Evolutionary conservation across 2,329 filamentous ascomycete species (phyloP), one percentile per base, ranked within the genome.

Genomic region (Tothia fuscella): DNA sequence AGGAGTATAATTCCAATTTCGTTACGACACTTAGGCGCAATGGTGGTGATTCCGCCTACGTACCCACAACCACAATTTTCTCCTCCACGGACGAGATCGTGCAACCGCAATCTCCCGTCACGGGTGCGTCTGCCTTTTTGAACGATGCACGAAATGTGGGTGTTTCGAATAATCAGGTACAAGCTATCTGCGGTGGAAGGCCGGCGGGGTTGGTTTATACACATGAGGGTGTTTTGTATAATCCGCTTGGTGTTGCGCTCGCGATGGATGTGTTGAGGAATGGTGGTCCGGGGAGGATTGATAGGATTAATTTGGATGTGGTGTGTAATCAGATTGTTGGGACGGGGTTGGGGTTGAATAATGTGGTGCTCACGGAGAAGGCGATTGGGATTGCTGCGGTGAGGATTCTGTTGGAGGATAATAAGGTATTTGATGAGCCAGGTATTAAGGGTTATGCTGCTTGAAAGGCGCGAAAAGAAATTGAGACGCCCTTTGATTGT

Each of bases 61-160:
- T 76, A 0, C 69, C 70, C 1, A 75, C 70, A 0, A 75, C 72
- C 1, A 70, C 61, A 0, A 57, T 76, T 34, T 74, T 70, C 55
- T 68, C 65, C 0, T 55, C 58, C 10, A 53, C 63, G 20, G 70
- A 75, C 46, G 64, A 74, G 48, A 59, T 75, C 38, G 68, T 74
- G 2, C 52, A 72, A 52, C 72, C 69, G 2, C 64, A 71, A 53
- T 49, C 49, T 22, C 24, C 22, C 5, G 71, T 67, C 3, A 55
- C 54, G 0, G 49, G 52, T 3, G 71, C 71, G 0, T 74, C 70
- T 0, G 69, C 63, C 0, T 65, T 55, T 44, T 52, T 69, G 5
- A 42, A 54, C n/a, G 64, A 71, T 39, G 54, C 50, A 1, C 60
- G 61, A 4, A 53, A 51, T 4, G 63, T 71, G 3, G 70, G 66